phyloP scores from a whole-genome alignment of 352 stramenopile genomes.

The Achlya hypogyna region DNA sequence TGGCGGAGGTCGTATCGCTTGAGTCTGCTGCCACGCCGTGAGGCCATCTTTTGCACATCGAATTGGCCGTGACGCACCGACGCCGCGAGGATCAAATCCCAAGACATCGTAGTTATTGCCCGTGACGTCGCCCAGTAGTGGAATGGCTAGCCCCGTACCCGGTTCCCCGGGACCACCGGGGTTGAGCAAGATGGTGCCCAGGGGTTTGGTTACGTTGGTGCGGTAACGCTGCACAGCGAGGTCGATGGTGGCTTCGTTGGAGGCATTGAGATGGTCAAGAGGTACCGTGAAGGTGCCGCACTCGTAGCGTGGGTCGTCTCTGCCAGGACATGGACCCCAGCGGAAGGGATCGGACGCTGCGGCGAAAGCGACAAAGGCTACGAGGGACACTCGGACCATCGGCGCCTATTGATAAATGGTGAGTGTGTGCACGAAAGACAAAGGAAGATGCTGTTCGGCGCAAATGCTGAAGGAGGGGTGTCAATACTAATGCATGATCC shows the following conservation, averaged over 20 bases:
- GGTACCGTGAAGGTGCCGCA: constrained; percentile 5
- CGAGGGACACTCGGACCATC: too few relatives aligned
- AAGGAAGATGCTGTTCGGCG: too few relatives aligned
- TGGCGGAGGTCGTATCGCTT: background rate
- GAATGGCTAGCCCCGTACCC: background rate
- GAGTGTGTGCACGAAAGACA: too few relatives aligned
- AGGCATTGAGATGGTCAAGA: constrained; percentile 4
- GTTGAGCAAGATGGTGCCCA: constrained; percentile 14
- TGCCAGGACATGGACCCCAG: background rate
- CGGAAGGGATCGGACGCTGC: background rate
- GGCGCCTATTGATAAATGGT: too few relatives aligned
- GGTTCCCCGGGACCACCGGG: constrained; percentile 6
- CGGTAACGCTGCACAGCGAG: background rate
- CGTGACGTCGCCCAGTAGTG: background rate
- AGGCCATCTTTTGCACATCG: background rate
- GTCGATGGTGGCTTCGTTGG: constrained; percentile 4
- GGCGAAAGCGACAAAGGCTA: too few relatives aligned
- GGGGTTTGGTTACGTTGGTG: background rate
- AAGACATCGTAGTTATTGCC: constrained; percentile 8
- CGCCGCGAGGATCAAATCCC: constrained; percentile 11
- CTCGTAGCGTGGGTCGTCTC: background rate
- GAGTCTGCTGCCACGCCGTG: background rate
- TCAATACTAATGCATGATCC: too few relatives aligned
- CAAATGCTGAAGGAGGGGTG: too few relatives aligned
- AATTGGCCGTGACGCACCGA: background rate